phyloP scores from a whole-genome alignment of 2,329 filamentous ascomycete species.

The Pseudopyrenochaeta lycopersici region DNA sequence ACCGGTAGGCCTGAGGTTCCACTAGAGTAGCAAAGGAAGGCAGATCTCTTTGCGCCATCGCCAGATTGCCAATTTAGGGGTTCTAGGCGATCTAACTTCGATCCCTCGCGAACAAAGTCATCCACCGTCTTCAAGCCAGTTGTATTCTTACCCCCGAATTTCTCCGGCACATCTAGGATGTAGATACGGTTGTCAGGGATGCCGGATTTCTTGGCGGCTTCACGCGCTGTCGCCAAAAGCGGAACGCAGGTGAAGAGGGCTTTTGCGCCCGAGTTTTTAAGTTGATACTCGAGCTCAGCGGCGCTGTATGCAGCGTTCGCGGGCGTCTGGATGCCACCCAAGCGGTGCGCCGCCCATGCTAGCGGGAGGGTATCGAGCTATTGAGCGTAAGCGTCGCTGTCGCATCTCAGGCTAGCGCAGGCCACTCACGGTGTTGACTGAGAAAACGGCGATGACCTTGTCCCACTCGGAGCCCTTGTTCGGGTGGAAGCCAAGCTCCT shows the following conservation, averaged over 20 bases:
- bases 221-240: constrained; percentile 69
- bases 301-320: constrained; percentile 79
- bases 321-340: constrained; percentile 77
- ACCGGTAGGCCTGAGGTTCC: constrained; percentile 82
- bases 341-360: constrained; percentile 76
- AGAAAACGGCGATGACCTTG: constrained; percentile 79
- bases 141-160: constrained; percentile 57
- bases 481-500: constrained; percentile 75
- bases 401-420: not conserved
- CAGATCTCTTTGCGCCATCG: constrained; percentile 72
- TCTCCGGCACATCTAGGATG: constrained; percentile 72
- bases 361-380: constrained; percentile 79
- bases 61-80: constrained; percentile 69
- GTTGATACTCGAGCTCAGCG: constrained; percentile 74
- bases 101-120: constrained; percentile 71
- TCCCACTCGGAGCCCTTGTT: constrained; percentile 81
- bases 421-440: constrained; percentile 76
- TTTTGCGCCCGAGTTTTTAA: constrained; percentile 73
- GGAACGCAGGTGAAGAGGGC: constrained; percentile 76
- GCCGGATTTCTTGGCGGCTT: constrained; percentile 69
- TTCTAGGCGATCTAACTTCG: constrained; percentile 62
- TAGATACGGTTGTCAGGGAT: constrained; percentile 73
- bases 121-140: constrained; percentile 69
- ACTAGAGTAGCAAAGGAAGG: constrained; percentile 82
- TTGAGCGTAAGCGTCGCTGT: constrained; percentile 22